Evolutionary conservation across 1,284 basidiomycete species (phyloP).

Genomic region (Ceratobasidium sp.): DNA sequence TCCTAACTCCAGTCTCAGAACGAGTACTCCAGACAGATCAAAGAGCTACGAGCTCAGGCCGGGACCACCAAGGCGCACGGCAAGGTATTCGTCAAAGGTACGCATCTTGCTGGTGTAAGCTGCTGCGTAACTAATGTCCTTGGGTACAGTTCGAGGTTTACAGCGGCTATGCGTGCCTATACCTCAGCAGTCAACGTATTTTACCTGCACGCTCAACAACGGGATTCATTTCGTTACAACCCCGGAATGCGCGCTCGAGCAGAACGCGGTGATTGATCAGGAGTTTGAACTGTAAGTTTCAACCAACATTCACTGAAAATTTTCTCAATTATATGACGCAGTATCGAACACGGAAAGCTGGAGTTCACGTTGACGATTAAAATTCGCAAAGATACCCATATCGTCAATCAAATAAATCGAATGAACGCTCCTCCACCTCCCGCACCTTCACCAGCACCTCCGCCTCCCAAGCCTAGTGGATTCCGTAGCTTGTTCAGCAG

Average conservation of each 20-base stretch:
- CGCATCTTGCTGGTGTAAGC: conserved; percentile 48
- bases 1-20: conserved; percentile 67
- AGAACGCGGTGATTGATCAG: conserved; percentile 83
- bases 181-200: conserved; percentile 77
- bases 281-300: conserved; percentile 91
- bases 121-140: conserved; percentile 35
- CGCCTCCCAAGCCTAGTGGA: conserved; percentile 63
- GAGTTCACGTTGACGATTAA: conserved; percentile 92
- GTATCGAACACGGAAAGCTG: conserved; percentile 89
- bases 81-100: conserved; percentile 94
- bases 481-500: conserved; percentile 79
- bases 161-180: conserved; percentile 80
- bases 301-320: background rate
- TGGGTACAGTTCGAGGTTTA: conserved; percentile 79
- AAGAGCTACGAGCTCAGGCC: conserved; percentile 81
- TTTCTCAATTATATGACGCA: conserved; percentile 55
- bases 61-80: conserved; percentile 85
- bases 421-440: conserved; percentile 66
- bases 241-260: conserved; percentile 76
- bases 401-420: conserved; percentile 79
- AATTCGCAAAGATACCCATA: conserved; percentile 85
- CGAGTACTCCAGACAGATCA: conserved; percentile 91
- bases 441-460: conserved; percentile 58
- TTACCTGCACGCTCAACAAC: conserved; percentile 95
- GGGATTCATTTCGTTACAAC: conserved; percentile 97